A percentile compares a stretch with the other conserved stretches of the same genome.
phyloP scores from a whole-genome alignment of 441 rosid species.

The Rhodomyrtus psidioides region DNA sequence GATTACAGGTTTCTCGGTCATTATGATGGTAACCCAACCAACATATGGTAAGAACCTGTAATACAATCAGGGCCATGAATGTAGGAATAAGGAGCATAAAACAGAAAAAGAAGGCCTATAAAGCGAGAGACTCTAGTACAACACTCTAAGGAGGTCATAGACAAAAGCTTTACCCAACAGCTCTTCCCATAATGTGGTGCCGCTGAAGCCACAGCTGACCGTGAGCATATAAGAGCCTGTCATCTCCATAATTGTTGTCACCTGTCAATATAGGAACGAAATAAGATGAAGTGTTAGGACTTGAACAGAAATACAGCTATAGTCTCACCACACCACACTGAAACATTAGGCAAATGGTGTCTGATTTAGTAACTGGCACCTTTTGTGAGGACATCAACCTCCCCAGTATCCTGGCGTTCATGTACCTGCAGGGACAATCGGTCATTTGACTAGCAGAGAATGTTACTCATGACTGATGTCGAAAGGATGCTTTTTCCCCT shows the following conservation, averaged over 20 bases:
- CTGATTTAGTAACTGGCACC: constrained; percentile 18
- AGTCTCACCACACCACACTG: not conserved
- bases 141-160: not conserved
- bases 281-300: not conserved
- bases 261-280: constrained; percentile 30
- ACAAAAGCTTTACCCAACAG: constrained; percentile 63
- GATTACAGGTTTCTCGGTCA: constrained; percentile 93
- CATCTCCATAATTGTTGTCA: constrained; percentile 82
- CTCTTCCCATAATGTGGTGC: constrained; percentile 93
- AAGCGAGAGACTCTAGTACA: not conserved
- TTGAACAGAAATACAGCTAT: not conserved
- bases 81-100: not conserved
- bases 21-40: constrained; percentile 94
- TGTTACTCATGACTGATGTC: not conserved
- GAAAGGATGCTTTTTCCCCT: not conserved
- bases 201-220: constrained; percentile 93
- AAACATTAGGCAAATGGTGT: not conserved
- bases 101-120: not conserved
- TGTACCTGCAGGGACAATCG: constrained; percentile 36
- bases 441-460: not conserved
- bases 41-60: constrained; percentile 92
- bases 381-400: constrained; percentile 66
- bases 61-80: not conserved
- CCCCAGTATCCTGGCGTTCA: constrained; percentile 37
- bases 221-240: constrained; percentile 81